Percentiles rank a stretch among this genome's conserved stretches.
These are phyloP conservation scores for Posidonia oceanica DNA, from an alignment of 116 monocot genomes.

Conservation along the genomic window DNA sequence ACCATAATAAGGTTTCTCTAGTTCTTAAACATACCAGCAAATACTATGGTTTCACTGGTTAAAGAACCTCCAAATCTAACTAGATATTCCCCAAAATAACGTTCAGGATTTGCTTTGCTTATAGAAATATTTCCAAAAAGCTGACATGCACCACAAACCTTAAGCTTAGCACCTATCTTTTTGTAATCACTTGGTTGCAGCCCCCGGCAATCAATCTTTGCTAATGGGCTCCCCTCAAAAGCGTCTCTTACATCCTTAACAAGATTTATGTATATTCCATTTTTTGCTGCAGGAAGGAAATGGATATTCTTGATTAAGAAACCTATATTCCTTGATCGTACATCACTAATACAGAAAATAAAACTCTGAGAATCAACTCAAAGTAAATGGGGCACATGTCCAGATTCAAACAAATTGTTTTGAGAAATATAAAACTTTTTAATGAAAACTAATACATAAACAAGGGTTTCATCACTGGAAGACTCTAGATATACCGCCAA, in stretches of 20 bases:
- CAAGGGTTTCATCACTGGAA: too few relatives aligned
- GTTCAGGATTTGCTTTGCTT: too few relatives aligned
- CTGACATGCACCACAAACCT: constrained; percentile 22
- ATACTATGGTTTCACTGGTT: neutral
- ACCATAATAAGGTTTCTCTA: neutral
- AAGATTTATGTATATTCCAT: constrained; percentile 89
- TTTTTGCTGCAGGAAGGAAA: constrained; percentile 55
- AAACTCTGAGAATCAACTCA: too few relatives aligned
- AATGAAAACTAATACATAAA: too few relatives aligned
- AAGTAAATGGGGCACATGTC: too few relatives aligned
- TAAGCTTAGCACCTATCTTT: constrained; percentile 91
- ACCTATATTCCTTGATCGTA: neutral
- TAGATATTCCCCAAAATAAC: too few relatives aligned
- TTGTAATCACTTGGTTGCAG: constrained; percentile 89
- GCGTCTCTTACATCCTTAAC: constrained; percentile 94
- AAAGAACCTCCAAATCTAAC: neutral
- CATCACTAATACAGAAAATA: too few relatives aligned
- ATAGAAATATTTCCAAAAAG: neutral
- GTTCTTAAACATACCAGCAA: neutral
- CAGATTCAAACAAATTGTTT: too few relatives aligned
- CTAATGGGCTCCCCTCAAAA: constrained; percentile 75
- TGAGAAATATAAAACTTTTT: too few relatives aligned
- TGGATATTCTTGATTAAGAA: neutral
- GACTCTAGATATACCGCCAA: too few relatives aligned
- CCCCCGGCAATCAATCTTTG: constrained; percentile 84